Base-by-base conservation (phyloP, 441 rosid genomes). In the Geranium incanum region DNA sequence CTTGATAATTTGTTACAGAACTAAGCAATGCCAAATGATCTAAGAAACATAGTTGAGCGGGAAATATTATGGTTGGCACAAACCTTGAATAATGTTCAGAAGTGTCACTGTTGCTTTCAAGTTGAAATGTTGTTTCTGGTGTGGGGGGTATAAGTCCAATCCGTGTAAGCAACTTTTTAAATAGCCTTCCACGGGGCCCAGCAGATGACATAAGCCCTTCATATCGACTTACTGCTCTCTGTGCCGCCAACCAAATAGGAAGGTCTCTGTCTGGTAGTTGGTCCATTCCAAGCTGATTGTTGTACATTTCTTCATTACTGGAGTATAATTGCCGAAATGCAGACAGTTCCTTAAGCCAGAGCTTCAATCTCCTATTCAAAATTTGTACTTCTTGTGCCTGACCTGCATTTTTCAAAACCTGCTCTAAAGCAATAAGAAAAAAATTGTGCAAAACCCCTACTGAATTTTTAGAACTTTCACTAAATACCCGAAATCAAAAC, bases 181-280 rank as follows among this genome's bases (percentile, higher is more conserved):
- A 80, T 72, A 94, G 91, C 88, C 88, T 86, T 80, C 87, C 90
- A 37, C 99, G 90, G 68, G 99, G 97, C 79, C 99, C 99, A 79
- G 81, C 83, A 43, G 91, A 87, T 64, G 99, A 87, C 41, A 94
- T 85, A 80, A 91, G 78, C 68, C 95, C 96, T 80, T 92, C 89
- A 72, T 91, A 94, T 65, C 95, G 92, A 73, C 86, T 88, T 71
- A 91, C 95, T 74, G 97, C 99, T 75, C 83, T 94, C 86, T 90
- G 91, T 74, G 99, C 97, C 67, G 99, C 97, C 73, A 90, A 73
- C 82, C 94, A 85, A 75, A 94, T 88, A 43, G 97, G 97, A 68
- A 94, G 97, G 43, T 88, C 89, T 9, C 80, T 77, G 67, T 84
- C 88, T 78, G 91, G 81, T 76, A 80, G 77, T 70, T 84, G 83